Evolutionary conservation across 306 rosid species (phyloP).

Genomic region (Hippophae tibetana): DNA sequence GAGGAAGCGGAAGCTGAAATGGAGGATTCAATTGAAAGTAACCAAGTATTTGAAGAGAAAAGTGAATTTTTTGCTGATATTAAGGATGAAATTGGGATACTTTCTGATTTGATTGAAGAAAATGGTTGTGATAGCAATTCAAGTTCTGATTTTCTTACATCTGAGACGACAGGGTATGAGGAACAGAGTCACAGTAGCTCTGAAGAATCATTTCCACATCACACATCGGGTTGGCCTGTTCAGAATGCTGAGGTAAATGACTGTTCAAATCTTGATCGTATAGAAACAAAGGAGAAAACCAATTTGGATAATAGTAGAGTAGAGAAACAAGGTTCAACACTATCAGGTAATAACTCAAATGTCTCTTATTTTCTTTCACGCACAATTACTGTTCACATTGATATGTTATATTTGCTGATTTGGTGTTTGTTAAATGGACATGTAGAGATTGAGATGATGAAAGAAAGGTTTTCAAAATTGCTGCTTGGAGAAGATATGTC

Average conservation of each 20-base stretch:
- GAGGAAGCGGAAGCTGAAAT: conserved; percentile 30
- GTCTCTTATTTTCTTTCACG: neutral
- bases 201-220: conserved; percentile 54
- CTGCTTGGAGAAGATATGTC: conserved; percentile 98
- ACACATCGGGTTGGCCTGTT: conserved; percentile 58
- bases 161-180: conserved; percentile 68
- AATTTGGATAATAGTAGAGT: conserved; percentile 36
- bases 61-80: conserved; percentile 13
- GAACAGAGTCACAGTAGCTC: conserved; percentile 72
- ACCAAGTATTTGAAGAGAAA: conserved; percentile 21
- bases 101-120: conserved; percentile 41
- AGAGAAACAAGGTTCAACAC: conserved; percentile 37
- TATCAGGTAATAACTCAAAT: conserved; percentile 40
- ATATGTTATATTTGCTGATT: conserved; percentile 5
- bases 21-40: conserved; percentile 43
- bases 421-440: conserved; percentile 22
- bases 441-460: conserved; percentile 77
- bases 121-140: conserved; percentile 66
- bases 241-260: conserved; percentile 32
- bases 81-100: conserved; percentile 32
- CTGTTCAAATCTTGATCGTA: conserved; percentile 23
- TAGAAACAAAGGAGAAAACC: conserved; percentile 28
- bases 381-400: too few relatives aligned
- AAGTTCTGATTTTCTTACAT: conserved; percentile 60
- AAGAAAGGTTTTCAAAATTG: conserved; percentile 84